Percentiles rank a stretch among this genome's conserved stretches.
phyloP scores from a whole-genome alignment of 768 basidiomycete species.

The Calocera cornea region DNA sequence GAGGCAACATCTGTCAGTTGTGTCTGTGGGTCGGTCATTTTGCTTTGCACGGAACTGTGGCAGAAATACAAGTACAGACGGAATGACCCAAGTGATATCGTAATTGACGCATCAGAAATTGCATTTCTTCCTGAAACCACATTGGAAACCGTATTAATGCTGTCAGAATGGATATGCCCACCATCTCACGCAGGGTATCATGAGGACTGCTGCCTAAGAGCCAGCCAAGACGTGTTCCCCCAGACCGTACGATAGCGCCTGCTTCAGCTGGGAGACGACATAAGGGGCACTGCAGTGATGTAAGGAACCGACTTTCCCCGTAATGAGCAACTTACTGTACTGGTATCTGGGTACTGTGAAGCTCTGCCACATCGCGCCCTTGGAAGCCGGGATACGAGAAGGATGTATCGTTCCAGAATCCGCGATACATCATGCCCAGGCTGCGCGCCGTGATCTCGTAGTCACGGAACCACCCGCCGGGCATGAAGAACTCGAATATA shows the following conservation, averaged over 20 bases:
- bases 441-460: neutral
- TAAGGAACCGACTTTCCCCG: neutral
- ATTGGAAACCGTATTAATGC: no score
- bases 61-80: no score
- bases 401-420: conserved; percentile 1
- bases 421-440: neutral
- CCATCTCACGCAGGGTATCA: no score
- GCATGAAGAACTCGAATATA: conserved; percentile 4
- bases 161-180: no score
- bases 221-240: neutral
- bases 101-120: no score
- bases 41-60: no score
- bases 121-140: no score
- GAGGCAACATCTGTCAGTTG: no score
- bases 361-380: neutral
- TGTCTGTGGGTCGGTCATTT: no score
- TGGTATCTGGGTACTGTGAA: neutral
- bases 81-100: no score
- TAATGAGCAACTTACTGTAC: neutral
- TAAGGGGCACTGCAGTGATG: neutral
- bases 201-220: no score
- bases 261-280: neutral
- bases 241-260: neutral
- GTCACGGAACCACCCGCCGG: neutral
- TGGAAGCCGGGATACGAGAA: neutral